These are phyloP conservation scores for Nakazawaea sp. DNA, from an alignment of 805 yeast genomes.

Conservation along the genomic window DNA sequence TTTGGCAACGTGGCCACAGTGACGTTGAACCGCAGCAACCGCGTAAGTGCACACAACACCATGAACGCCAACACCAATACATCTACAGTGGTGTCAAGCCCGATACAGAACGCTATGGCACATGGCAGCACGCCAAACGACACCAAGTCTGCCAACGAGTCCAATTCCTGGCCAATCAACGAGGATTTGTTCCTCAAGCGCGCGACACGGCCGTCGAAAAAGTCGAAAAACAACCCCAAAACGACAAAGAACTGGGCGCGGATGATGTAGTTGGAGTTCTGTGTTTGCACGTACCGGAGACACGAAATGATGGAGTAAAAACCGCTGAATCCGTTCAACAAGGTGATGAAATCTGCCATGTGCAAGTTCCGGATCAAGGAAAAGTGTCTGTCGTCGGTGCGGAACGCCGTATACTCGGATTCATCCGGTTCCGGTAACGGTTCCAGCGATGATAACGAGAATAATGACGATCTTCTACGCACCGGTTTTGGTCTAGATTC, in stretches of 20 bases:
- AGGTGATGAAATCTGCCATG: conserved; percentile 93
- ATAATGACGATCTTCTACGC: conserved; percentile 47
- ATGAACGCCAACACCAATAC: conserved; percentile 70
- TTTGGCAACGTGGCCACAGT: conserved; percentile 91
- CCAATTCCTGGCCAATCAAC: conserved; percentile 95
- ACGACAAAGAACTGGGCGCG: conserved; percentile 84
- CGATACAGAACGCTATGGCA: conserved; percentile 83
- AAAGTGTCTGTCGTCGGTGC: conserved; percentile 79
- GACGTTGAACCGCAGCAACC: conserved; percentile 93
- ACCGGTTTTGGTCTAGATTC: conserved; percentile 19
- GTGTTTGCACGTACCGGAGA: conserved; percentile 70
- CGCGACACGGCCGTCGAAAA: conserved; percentile 96
- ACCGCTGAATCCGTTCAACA: conserved; percentile 90
- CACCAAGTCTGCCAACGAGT: conserved; percentile 90
- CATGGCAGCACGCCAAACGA: conserved; percentile 97
- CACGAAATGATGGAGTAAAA: conserved; percentile 87
- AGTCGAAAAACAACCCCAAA: conserved; percentile 92
- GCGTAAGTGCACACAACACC: conserved; percentile 87
- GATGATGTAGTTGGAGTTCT: conserved; percentile 63
- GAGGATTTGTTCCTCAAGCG: conserved; percentile 87
- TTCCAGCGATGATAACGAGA: conserved; percentile 45
- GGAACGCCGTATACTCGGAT: conserved; percentile 70
- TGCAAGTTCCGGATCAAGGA: conserved; percentile 83
- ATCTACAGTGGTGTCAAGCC: conserved; percentile 80
- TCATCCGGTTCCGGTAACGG: conserved; percentile 75